Conservation (phyloP, 331 rosid species). For the Quercus phellos region DNA sequence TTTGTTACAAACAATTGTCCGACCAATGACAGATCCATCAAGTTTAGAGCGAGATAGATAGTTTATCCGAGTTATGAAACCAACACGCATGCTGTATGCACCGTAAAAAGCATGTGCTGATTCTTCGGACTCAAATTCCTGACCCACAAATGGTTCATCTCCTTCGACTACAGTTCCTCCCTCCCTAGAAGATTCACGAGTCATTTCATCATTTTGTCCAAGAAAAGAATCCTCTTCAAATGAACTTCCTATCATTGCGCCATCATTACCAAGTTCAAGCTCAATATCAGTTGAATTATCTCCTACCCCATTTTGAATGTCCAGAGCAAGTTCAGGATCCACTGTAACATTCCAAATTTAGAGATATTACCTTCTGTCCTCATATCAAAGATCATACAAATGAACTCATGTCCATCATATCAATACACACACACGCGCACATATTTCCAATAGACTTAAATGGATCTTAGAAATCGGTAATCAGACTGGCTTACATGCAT, state of each 20-base stretch:
- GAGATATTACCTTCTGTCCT: not conserved
- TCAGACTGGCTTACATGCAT: too few species aligned
- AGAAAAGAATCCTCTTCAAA: conserved; percentile 9
- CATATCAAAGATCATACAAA: not conserved
- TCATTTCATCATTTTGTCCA: conserved; percentile 9
- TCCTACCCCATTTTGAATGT: not conserved
- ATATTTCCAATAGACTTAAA: too few species aligned
- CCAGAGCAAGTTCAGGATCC: conserved; percentile 18
- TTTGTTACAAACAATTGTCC: conserved; percentile 41
- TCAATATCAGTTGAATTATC: conserved; percentile 11
- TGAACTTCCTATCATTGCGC: conserved; percentile 2
- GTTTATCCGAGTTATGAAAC: conserved; percentile 33
- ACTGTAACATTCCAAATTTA: conserved; percentile 23
- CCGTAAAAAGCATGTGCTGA: not conserved
- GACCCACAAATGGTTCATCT: conserved; percentile 20
- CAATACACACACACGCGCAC: not conserved
- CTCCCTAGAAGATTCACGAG: not conserved
- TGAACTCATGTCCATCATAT: not conserved
- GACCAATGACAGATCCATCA: conserved; percentile 23
- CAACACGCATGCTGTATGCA: conserved; percentile 3
- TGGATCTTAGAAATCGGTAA: too few species aligned
- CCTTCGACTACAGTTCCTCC: conserved; percentile 9
- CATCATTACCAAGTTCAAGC: conserved; percentile 5
- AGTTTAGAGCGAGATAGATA: conserved; percentile 30
- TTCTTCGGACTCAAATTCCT: not conserved